Evolutionary conservation across 1,284 basidiomycete genomes (phyloP), one percentile per base, ranked within the genome.

Genomic region (Tilletia horrida): DNA sequence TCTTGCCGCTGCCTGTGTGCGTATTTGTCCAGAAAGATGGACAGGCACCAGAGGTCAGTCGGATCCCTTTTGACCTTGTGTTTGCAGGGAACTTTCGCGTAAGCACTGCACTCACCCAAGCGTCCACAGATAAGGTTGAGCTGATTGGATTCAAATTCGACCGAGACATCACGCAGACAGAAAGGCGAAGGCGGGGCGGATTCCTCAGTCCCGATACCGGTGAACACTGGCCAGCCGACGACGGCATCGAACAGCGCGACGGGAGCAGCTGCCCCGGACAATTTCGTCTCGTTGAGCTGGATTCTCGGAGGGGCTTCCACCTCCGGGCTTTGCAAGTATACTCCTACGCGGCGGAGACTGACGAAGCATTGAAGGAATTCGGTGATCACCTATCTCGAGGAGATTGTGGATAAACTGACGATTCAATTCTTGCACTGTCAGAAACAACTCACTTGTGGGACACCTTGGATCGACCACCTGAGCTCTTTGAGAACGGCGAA

Each of bases 311-410:
- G n/a, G 6, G 27, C 21, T 81, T 94, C 93, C 50, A 91, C 90
- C 81, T 94, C 92, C n/a, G 42, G 40, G 7, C 16, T n/a, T 3
- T 86, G 85, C 9, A 95, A 85, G 82, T 90, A 95, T 0, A 87
- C 88, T 29, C 90, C 85, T 67, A 95, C 91, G 63, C 93, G 89
- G 62, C 91, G 86, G 27, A 94, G 80, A 0, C 90, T 87, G 2
- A 95, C 90, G 27, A 87, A 85, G 0, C 90, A 86, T 86, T 92
- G 52, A 3, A 55, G 27, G 6, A 16, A 55, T 21, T 55, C 52
- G n/a, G 52, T 55, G 52, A 55, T 55, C 27, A n/a, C n/a, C n/a
- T n/a, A n/a, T n/a, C n/a, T n/a, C n/a, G n/a, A n/a, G n/a, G n/a
- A n/a, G n/a, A n/a, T n/a, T n/a, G n/a, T n/a, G n/a, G n/a, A n/a